Conservation (phyloP, 1,139 yeast species). For the Scheffersomyces segobiensis region DNA sequence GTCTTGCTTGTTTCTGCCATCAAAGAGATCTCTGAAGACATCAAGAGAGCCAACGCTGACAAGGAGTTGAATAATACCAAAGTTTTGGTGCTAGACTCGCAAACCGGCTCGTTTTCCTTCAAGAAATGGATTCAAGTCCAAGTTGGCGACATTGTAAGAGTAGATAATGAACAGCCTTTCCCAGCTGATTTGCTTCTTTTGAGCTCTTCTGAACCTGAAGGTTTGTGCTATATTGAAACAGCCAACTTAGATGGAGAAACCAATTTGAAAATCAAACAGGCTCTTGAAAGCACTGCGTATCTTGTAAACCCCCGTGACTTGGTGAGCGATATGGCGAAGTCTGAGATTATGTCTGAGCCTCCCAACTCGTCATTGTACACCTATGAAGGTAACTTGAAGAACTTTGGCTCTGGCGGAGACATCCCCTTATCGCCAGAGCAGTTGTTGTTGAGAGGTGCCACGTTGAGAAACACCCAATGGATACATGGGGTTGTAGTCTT, state of each 20-base stretch:
- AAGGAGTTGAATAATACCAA: slow-evolving; percentile 81
- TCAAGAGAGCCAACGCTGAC: slow-evolving; percentile 87
- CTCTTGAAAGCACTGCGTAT: slow-evolving; percentile 73
- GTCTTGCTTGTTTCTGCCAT: slow-evolving; percentile 89
- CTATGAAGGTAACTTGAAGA: slow-evolving; percentile 80
- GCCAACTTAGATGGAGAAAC: slow-evolving; percentile 98
- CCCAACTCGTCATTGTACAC: slow-evolving; percentile 95
- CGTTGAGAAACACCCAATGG: slow-evolving; percentile 93
- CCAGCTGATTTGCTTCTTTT: slow-evolving; percentile 90
- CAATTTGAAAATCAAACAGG: slow-evolving; percentile 90
- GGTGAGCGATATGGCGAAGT: slow-evolving; percentile 29
- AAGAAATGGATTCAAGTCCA: slow-evolving; percentile 85
- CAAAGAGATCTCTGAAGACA: slow-evolving; percentile 87
- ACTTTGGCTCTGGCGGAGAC: slow-evolving; percentile 53
- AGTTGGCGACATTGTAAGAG: slow-evolving; percentile 90
- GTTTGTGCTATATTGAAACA: slow-evolving; percentile 94
- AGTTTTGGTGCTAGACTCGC: slow-evolving; percentile 66
- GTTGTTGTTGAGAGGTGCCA: slow-evolving; percentile 90
- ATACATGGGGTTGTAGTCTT: slow-evolving; percentile 90
- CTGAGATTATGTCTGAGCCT: slow-evolving; percentile 72
- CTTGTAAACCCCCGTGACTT: slow-evolving; percentile 70
- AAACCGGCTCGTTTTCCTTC: slow-evolving; percentile 58
- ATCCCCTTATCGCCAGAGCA: slow-evolving; percentile 86
- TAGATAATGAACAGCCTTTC: slow-evolving; percentile 83
- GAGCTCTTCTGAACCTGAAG: slow-evolving; percentile 97